Evolutionary conservation across 768 basidiomycete genomes (phyloP).

Genomic region (Suillus occidentalis): DNA sequence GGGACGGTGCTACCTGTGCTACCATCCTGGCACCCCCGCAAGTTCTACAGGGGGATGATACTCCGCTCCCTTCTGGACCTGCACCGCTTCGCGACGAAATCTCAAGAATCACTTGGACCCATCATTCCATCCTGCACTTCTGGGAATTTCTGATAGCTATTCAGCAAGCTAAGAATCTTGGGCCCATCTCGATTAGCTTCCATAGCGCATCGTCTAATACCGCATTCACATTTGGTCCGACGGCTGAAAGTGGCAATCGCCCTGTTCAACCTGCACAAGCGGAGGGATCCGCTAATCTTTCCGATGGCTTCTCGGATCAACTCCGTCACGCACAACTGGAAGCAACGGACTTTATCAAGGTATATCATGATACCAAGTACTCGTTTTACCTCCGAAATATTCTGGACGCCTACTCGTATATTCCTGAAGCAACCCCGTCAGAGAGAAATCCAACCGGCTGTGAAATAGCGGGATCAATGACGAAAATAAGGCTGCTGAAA

Average conservation of each 20-base stretch:
- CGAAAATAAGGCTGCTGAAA: conserved; percentile 46
- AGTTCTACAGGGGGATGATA: conserved; percentile 16
- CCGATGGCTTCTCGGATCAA: conserved; percentile 15
- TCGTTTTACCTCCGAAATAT: conserved; percentile 50
- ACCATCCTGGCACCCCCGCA: conserved; percentile 34
- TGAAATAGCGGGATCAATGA: conserved; percentile 7
- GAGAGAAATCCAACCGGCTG: background rate
- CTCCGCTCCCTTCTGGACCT: conserved; percentile 19
- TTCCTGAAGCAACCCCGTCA: conserved; percentile 9
- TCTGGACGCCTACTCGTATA: conserved; percentile 51
- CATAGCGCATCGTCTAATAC: conserved; percentile 32
- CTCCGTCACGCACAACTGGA: conserved; percentile 26
- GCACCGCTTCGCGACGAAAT: conserved; percentile 16
- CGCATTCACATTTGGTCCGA: conserved; percentile 13
- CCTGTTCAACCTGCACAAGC: conserved; percentile 22
- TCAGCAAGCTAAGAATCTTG: conserved; percentile 38
- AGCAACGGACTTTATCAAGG: conserved; percentile 51
- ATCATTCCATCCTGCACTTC: conserved; percentile 39
- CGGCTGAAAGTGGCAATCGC: conserved; percentile 24
- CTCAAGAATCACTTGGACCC: conserved; percentile 47
- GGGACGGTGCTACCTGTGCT: conserved; percentile 45
- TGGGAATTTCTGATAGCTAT: conserved; percentile 51
- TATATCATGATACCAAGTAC: conserved; percentile 54
- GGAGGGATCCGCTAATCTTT: conserved; percentile 10
- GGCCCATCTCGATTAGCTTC: conserved; percentile 51